phyloP scores from a whole-genome alignment of 768 basidiomycete genomes.

The Termitomyces heimii region DNA sequence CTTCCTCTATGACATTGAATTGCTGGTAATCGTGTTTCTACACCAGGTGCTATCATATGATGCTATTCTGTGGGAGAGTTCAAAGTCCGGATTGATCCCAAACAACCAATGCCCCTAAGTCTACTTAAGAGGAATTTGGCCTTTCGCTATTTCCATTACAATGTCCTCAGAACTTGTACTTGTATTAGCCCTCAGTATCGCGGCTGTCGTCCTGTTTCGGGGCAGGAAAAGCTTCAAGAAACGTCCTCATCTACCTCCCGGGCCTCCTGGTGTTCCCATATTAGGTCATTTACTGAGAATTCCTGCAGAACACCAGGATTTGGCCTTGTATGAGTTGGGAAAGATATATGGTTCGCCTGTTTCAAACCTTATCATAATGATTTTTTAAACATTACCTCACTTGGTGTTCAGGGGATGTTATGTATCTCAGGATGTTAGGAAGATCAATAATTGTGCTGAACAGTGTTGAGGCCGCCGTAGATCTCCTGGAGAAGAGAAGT shows the following conservation, averaged over 20 bases:
- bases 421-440: not conserved
- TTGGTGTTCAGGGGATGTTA: constrained; percentile 15
- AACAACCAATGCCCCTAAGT: not conserved
- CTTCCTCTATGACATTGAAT: too few species aligned
- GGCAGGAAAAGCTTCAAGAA: not conserved
- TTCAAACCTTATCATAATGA: too few species aligned
- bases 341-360: constrained; percentile 24
- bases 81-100: not conserved
- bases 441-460: not conserved
- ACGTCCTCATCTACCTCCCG: constrained; percentile 18
- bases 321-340: constrained; percentile 22
- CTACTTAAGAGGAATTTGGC: not conserved
- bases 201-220: not conserved
- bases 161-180: not conserved
- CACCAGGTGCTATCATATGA: not conserved
- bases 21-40: not conserved
- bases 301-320: constrained; percentile 18
- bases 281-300: constrained; percentile 22
- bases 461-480: not conserved
- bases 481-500: not conserved
- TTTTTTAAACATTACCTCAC: not conserved
- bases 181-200: not conserved
- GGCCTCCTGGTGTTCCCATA: constrained; percentile 28
- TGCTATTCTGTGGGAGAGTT: not conserved
- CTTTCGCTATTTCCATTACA: not conserved